These are phyloP conservation scores for Scheffersomyces spartinae DNA, from an alignment of 805 yeast species.

Conservation along the genomic window DNA sequence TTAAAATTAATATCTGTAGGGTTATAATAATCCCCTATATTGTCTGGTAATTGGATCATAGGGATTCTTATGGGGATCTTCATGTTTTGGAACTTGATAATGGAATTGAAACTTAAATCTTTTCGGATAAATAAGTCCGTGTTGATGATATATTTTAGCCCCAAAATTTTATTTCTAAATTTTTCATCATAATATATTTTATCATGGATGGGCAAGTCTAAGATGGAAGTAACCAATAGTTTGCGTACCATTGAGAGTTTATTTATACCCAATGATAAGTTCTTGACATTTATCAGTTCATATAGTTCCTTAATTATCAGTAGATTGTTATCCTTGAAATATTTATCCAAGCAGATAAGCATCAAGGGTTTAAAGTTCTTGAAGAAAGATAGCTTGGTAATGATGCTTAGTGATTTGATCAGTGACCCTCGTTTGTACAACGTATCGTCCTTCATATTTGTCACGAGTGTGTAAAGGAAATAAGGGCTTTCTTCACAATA, in stretches of 20 bases:
- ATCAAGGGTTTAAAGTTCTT: conserved; percentile 49
- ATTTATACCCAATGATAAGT: conserved; percentile 8
- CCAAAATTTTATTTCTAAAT: conserved; percentile 25
- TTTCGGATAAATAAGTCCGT: conserved; percentile 28
- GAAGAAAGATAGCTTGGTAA: conserved; percentile 42
- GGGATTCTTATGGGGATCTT: conserved; percentile 34
- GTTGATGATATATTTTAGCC: conserved; percentile 12
- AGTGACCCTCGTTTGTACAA: conserved; percentile 44
- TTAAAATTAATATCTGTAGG: conserved; percentile 34
- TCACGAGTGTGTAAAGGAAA: conserved; percentile 45
- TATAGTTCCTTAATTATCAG: conserved; percentile 16
- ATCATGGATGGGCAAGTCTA: conserved; percentile 31
- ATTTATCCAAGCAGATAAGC: conserved; percentile 38
- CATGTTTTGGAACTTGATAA: conserved; percentile 26
- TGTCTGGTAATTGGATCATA: conserved; percentile 28
- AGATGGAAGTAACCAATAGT: conserved; percentile 27
- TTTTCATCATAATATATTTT: conserved; percentile 27
- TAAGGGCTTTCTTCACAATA: conserved; percentile 30
- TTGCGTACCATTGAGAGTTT: conserved; percentile 21
- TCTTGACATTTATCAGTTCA: conserved; percentile 19
- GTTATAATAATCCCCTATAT: conserved; percentile 31
- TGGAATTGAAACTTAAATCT: conserved; percentile 30
- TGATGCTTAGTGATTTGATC: conserved; percentile 47
- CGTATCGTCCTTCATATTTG: conserved; percentile 30
- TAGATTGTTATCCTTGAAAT: conserved; percentile 18